A percentile compares a stretch with the other conserved stretches of the same genome.
Conservation (phyloP, 345 rosid genomes). For the Geranium rotundifolium region DNA sequence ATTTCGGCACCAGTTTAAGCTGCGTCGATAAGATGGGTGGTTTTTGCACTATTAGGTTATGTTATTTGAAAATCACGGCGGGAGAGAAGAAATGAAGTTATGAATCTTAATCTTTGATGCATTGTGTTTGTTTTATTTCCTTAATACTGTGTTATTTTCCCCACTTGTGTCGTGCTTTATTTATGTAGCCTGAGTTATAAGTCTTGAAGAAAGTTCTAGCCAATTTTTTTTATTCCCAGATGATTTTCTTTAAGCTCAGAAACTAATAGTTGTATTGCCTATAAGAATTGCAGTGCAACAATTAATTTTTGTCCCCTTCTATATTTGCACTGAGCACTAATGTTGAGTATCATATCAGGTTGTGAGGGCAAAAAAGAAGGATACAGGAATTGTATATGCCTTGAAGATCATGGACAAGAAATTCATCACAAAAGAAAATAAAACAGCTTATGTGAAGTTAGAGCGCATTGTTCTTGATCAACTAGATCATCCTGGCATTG, state of each 20-base stretch:
- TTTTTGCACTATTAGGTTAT: neutral
- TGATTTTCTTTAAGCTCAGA: too few relatives aligned
- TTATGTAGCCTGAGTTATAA: too few relatives aligned
- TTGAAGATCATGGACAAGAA: constrained; percentile 99
- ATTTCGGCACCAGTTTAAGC: neutral
- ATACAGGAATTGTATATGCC: constrained; percentile 72
- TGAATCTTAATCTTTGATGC: neutral
- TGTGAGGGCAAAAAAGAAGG: constrained; percentile 91
- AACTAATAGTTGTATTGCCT: too few relatives aligned
- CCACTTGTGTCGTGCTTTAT: too few relatives aligned
- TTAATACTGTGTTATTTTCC: neutral
- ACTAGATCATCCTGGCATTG: constrained; percentile 92
- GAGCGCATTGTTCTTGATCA: constrained; percentile 95
- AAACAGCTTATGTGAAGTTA: constrained; percentile 88
- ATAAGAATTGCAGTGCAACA: neutral
- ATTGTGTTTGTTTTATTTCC: neutral
- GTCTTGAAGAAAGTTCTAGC: too few relatives aligned
- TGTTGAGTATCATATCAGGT: constrained; percentile 45
- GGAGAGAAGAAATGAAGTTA: neutral
- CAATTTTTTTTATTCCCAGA: too few relatives aligned
- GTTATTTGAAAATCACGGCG: neutral
- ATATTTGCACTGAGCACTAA: constrained; percentile 7
- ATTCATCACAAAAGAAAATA: constrained; percentile 93
- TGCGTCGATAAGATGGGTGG: neutral
- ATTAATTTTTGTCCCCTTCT: neutral